Percentiles rank a stretch among this genome's conserved stretches.
These are phyloP conservation scores for Coccinonectria pachysandricola DNA, from an alignment of 2,329 filamentous ascomycete genomes.

Conservation along the genomic window DNA sequence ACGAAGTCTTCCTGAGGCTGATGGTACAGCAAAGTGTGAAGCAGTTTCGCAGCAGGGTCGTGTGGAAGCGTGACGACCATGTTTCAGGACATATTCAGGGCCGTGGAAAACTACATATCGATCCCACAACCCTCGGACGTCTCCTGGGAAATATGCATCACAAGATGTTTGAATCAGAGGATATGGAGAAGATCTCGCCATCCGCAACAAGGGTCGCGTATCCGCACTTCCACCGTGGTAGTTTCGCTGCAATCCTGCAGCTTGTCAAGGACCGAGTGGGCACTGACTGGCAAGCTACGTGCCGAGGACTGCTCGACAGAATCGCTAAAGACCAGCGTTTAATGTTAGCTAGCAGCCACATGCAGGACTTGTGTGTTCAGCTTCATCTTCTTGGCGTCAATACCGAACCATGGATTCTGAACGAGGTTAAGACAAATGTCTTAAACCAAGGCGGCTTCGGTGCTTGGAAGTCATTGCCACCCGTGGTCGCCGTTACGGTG, in stretches of 20 bases:
- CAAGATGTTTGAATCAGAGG: constrained; percentile 34
- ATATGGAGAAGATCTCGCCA: constrained; percentile 11
- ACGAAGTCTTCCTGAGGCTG: constrained; percentile 26
- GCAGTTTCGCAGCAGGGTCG: constrained; percentile 20
- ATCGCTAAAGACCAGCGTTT: constrained; percentile 22
- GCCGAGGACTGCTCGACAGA: constrained; percentile 17
- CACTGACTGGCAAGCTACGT: constrained; percentile 25
- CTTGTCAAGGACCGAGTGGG: constrained; percentile 23
- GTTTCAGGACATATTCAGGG: constrained; percentile 15
- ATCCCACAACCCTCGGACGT: constrained; percentile 26
- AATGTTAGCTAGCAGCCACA: constrained; percentile 20
- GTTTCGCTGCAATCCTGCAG: constrained; percentile 29
- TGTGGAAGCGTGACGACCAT: constrained; percentile 27
- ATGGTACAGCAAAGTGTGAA: constrained; percentile 9
- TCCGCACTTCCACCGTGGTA: constrained; percentile 27
- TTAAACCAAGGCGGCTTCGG: constrained; percentile 21
- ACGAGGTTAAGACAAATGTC: constrained; percentile 11
- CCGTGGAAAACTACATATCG: constrained; percentile 22
- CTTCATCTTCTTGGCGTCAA: constrained; percentile 26
- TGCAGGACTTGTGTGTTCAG: constrained; percentile 26
- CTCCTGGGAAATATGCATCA: constrained; percentile 33
- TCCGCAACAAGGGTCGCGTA: constrained; percentile 10
- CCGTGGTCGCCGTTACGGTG: constrained; percentile 26
- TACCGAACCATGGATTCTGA: constrained; percentile 21
- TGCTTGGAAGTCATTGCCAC: constrained; percentile 28